Conservation (phyloP, 306 rosid genomes). For the cucumber (Cucumis sativus) region Cucumber_9930_V3 NC_026660.2:27078501-27079000, state of each 20-base stretch:
- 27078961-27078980: constrained; percentile 49
- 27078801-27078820: constrained; percentile 73
- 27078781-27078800: constrained; percentile 88
- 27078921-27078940: constrained; percentile 9
- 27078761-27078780: constrained; percentile 80
- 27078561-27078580: constrained; percentile 76
- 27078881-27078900: constrained; percentile 13
- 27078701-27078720: constrained; percentile 39
- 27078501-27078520: neutral
- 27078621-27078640: constrained; percentile 7
- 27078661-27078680: neutral
- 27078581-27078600: constrained; percentile 82
- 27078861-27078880: constrained; percentile 31
- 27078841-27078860: constrained; percentile 35
- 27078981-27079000: constrained; percentile 20
- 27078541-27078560: constrained; percentile 84
- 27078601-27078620: constrained; percentile 60
- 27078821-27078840: constrained; percentile 49
- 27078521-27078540: constrained; percentile 45
- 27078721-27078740: constrained; percentile 61
- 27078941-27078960: constrained; percentile 3
- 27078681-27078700: neutral
- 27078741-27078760: constrained; percentile 58
- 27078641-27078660: neutral
- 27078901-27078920: constrained; percentile 1